phyloP scores from a whole-genome alignment of 345 rosid species.

The Lagerstroemia speciosa region DNA sequence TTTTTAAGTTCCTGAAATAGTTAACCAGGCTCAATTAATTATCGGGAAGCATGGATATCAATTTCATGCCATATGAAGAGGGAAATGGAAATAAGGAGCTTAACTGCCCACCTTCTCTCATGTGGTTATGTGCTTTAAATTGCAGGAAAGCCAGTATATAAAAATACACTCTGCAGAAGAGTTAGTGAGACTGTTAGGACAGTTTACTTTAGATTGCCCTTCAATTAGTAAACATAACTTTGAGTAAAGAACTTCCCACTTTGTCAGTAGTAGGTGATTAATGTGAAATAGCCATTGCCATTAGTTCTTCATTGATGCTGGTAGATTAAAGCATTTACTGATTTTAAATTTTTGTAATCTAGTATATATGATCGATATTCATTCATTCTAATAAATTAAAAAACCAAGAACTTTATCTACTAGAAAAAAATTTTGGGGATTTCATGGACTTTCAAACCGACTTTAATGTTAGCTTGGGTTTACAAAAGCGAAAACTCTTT shows the following conservation, averaged over 20 bases:
- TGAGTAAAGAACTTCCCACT: neutral
- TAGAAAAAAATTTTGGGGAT: no score
- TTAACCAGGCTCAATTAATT: neutral
- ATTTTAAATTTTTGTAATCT: no score
- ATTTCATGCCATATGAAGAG: constrained; percentile 15
- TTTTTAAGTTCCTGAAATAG: neutral
- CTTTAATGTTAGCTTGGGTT: no score
- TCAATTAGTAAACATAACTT: neutral
- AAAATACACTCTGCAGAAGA: neutral
- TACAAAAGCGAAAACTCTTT: no score
- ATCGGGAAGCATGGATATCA: constrained; percentile 13
- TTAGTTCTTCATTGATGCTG: no score
- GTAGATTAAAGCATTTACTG: no score
- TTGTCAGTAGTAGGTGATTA: neutral
- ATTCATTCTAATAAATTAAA: no score
- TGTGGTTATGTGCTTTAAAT: neutral
- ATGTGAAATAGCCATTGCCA: no score
- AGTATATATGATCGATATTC: no score
- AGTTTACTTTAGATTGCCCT: constrained; percentile 1
- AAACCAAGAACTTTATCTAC: no score
- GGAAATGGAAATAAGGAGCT: constrained; percentile 13
- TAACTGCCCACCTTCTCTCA: constrained; percentile 2
- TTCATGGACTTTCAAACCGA: no score
- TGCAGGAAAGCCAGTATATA: neutral
- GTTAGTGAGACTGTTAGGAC: constrained; percentile 4